Base-by-base conservation (phyloP, 108 stramenopile species). In the Fragilaria radians region DNA sequence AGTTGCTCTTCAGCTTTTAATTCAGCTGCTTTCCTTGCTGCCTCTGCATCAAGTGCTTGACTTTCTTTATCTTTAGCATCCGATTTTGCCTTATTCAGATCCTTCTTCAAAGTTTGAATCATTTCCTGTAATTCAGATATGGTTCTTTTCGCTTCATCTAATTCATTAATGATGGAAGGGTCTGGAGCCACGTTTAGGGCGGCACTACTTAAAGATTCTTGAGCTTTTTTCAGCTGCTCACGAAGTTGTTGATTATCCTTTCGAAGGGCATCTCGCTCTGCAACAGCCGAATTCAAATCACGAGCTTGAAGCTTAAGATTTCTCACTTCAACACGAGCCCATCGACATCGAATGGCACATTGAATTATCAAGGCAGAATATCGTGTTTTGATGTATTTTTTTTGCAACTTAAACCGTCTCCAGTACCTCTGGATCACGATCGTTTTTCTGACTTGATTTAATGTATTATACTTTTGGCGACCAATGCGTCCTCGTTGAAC, bases 241-340 rank as follows among this genome's bases (percentile, higher is more conserved):
- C 70, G 72, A 65, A 85, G 69, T 58, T 68, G 59, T 25, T 67
- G 30, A 53, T 75, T 57, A 53, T 89, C 80, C 32, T 72, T 49
- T 36, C 77, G 72, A 52, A 81, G 70, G n/a, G 59, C 47, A 57
- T 85, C 78, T 31, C 83, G 48, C 61, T 88, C 86, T 18, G 55
- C 54, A 5, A 69, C 72, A 36, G 84, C 71, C 29, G 48, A 46
- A 30, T 47, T 48, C 46, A 85, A 46, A 52, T 82, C 75, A 33
- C 68, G 70, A 14, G 83, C 89, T 48, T 79, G 77, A 53, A 54
- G 69, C 29, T 75, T 55, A 29, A 76, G 67, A 28, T 70, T 59
- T 25, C 57, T 53, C 28, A 82, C 34, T 4, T 59, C 59, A 18
- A 26, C 51, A 23, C 48, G 61, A 0, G 85, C 75, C 5, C 28